phyloP scores from a whole-genome alignment of 2,329 filamentous ascomycete genomes.

The Pezicula rhizophila region DNA sequence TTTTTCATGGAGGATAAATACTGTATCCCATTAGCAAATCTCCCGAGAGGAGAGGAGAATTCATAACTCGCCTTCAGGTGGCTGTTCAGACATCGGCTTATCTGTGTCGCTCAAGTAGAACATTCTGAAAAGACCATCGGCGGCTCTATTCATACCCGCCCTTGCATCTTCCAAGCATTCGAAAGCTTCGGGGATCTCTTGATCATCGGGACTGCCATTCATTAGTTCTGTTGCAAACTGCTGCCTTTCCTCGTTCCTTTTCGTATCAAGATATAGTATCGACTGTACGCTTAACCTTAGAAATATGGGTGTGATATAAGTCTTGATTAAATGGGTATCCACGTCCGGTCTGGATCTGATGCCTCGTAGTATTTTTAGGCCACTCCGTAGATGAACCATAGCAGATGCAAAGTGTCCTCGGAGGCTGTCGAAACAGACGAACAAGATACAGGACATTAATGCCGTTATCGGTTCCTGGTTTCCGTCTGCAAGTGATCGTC shows the following conservation, averaged over 20 bases:
- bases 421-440: constrained; percentile 25
- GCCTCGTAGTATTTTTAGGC: constrained; percentile 14
- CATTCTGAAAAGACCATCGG: constrained; percentile 4
- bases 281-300: constrained; percentile 4
- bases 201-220: constrained; percentile 4
- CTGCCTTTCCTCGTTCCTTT: neutral
- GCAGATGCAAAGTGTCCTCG: constrained; percentile 22
- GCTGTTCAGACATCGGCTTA: constrained; percentile 14
- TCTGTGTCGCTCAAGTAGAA: constrained; percentile 8
- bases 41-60: neutral
- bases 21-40: constrained; percentile 10
- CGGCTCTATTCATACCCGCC: neutral
- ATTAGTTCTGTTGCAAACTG: neutral
- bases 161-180: constrained; percentile 6
- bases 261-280: constrained; percentile 5
- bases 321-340: constrained; percentile 2
- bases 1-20: neutral
- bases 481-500: constrained; percentile 15
- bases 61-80: constrained; percentile 6
- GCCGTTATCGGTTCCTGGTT: constrained; percentile 18
- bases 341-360: neutral
- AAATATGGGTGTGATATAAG: constrained; percentile 3
- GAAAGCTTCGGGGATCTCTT: constrained; percentile 12
- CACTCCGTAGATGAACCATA: constrained; percentile 24
- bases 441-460: constrained; percentile 23